Conservation (phyloP, 345 rosid species). For the Euphorbia peplus region DNA sequence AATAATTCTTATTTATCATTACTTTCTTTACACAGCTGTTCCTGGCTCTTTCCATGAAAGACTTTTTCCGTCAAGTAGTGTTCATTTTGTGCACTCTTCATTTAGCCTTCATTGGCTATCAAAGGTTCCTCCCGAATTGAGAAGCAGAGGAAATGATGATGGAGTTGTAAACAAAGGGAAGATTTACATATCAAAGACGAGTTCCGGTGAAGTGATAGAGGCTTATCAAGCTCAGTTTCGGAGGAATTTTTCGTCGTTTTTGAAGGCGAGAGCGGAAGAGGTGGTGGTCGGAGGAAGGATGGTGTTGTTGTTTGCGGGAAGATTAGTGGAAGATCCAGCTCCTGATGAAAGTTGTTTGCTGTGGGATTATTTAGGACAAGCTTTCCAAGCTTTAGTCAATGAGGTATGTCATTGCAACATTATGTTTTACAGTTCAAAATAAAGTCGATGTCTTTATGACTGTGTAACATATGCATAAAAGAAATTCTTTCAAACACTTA, state of each 20-base stretch:
- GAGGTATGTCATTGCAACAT: slow-evolving; percentile 18
- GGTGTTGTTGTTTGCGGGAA: slow-evolving; percentile 34
- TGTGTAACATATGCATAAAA: too few relatives aligned
- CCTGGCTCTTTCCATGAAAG: slow-evolving; percentile 48
- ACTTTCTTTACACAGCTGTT: too few relatives aligned
- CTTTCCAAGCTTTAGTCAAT: slow-evolving; percentile 38
- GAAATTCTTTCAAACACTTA: too few relatives aligned
- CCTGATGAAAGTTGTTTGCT: slow-evolving; percentile 37
- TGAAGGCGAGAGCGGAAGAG: slow-evolving; percentile 32
- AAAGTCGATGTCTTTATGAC: too few relatives aligned
- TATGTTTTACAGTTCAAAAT: too few relatives aligned
- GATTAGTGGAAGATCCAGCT: slow-evolving; percentile 35
- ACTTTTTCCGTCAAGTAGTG: slow-evolving; percentile 38
- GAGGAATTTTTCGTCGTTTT: slow-evolving; percentile 41
- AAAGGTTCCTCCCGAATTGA: slow-evolving; percentile 47
- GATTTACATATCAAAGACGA: slow-evolving; percentile 40
- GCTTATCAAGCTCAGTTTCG: slow-evolving; percentile 41
- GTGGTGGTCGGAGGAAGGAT: slow-evolving; percentile 38
- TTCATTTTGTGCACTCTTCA: slow-evolving; percentile 44
- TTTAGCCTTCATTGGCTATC: slow-evolving; percentile 52
- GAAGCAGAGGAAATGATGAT: slow-evolving; percentile 7
- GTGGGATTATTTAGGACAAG: slow-evolving; percentile 48
- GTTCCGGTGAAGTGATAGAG: slow-evolving; percentile 25
- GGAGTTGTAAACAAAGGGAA: slow-evolving; percentile 37
- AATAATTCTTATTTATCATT: too few relatives aligned